Percentiles rank a stretch among this genome's conserved stretches.
Conservation (phyloP, 129 eudicot species). For the Artemisia argyi region DNA sequence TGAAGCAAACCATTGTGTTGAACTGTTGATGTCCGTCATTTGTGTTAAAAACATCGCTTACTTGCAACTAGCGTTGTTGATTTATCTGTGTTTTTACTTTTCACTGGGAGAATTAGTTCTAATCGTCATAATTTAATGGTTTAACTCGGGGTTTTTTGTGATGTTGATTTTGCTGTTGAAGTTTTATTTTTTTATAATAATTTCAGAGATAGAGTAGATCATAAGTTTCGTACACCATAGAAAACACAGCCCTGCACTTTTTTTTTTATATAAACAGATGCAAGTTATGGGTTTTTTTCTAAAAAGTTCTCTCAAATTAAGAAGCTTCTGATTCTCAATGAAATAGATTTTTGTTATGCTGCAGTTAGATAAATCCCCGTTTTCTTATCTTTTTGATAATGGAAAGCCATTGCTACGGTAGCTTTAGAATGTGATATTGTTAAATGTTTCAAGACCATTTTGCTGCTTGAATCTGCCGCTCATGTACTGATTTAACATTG, state of each 20-base stretch:
- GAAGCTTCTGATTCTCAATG: not conserved
- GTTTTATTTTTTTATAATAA: too few species aligned
- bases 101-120: not conserved
- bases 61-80: not conserved
- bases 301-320: not conserved
- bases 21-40: too few species aligned
- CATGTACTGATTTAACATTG: not conserved
- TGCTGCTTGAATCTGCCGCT: not conserved
- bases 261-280: not conserved
- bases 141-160: not conserved
- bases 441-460: not conserved
- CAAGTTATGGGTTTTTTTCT: not conserved
- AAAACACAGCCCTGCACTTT: too few species aligned
- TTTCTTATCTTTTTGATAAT: too few species aligned
- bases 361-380: too few species aligned
- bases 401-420: not conserved
- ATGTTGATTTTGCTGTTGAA: not conserved
- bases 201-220: too few species aligned
- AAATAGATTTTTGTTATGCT: not conserved
- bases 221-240: too few species aligned
- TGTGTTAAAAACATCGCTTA: too few species aligned
- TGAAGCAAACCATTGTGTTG: too few species aligned
- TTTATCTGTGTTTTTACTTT: not conserved
- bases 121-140: not conserved
- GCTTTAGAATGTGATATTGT: not conserved